These are phyloP conservation scores for Inonotus hispidus DNA, from an alignment of 1,284 basidiomycete species.

Conservation along the genomic window DNA sequence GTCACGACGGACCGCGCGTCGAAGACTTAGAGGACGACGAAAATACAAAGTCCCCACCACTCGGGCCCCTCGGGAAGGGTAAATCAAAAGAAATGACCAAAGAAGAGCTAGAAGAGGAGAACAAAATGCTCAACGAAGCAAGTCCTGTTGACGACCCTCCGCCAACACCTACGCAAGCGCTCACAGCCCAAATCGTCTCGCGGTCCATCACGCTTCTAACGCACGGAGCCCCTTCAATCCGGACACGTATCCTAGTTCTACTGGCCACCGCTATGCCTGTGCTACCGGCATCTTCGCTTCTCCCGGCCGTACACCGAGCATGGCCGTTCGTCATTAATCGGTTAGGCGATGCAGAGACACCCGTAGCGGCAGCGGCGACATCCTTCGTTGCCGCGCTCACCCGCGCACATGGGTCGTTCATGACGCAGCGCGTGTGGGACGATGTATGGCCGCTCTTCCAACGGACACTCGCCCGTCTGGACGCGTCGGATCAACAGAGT, in stretches of 20 bases:
- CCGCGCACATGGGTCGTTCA: slow-evolving; percentile 70
- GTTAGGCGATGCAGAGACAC: slow-evolving; percentile 64
- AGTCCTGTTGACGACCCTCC: slow-evolving; percentile 31
- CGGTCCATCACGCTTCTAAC: slow-evolving; percentile 88
- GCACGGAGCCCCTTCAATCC: slow-evolving; percentile 77
- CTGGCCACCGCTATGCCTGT: slow-evolving; percentile 70
- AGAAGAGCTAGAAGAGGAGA: slow-evolving; percentile 27
- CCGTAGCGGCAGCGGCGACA: slow-evolving; percentile 73
- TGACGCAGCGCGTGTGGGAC: slow-evolving; percentile 78
- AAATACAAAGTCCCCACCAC: slow-evolving; percentile 43
- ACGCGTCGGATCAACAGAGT: slow-evolving; percentile 51
- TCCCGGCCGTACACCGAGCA: slow-evolving; percentile 78
- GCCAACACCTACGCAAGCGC: slow-evolving; percentile 64
- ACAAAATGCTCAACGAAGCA: background rate
- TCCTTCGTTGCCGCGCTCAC: slow-evolving; percentile 65
- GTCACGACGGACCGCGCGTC: slow-evolving; percentile 35
- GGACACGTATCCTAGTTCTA: slow-evolving; percentile 73
- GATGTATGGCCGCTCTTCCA: slow-evolving; percentile 85
- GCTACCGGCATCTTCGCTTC: slow-evolving; percentile 60
- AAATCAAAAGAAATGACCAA: slow-evolving; percentile 21
- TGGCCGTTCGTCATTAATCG: slow-evolving; percentile 90
- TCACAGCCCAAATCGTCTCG: slow-evolving; percentile 79
- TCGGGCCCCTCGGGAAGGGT: slow-evolving; percentile 19
- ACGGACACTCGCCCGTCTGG: slow-evolving; percentile 52
- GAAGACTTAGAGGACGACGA: slow-evolving; percentile 26